Evolutionary conservation across 2,329 filamentous ascomycete species (phyloP).

Genomic region (Sporothrix schenckii): DNA sequence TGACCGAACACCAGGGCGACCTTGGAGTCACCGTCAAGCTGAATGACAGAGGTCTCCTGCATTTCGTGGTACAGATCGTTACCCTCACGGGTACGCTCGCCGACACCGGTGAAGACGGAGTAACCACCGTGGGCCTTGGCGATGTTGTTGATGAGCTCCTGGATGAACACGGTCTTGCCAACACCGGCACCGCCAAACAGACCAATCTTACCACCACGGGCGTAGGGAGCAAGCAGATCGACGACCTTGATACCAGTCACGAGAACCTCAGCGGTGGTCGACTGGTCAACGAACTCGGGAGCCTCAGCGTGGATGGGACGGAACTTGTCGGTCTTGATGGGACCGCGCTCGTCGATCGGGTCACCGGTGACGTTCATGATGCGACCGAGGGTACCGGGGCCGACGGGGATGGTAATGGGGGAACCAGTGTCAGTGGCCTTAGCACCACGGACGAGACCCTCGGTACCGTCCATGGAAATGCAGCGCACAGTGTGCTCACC

Average conservation of each 20-base stretch:
- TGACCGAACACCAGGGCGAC: constrained; percentile 99
- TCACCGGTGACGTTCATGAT: constrained; percentile 99
- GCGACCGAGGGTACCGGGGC: constrained; percentile 88
- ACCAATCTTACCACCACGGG: constrained; percentile 99
- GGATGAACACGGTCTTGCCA: constrained; percentile 99
- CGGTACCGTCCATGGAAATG: constrained; percentile 99
- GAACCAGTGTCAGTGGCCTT: constrained; percentile 84
- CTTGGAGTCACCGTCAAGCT: constrained; percentile 99
- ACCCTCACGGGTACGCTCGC: constrained; percentile 99
- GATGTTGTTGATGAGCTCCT: constrained; percentile 99
- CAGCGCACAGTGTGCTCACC: constrained; percentile 98
- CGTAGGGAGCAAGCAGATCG: constrained; percentile 97
- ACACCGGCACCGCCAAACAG: constrained; percentile 99
- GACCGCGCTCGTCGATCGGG: constrained; percentile 98
- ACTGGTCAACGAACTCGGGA: constrained; percentile 91
- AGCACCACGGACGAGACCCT: constrained; percentile 96
- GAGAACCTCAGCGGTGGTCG: constrained; percentile 92
- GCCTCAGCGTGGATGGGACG: constrained; percentile 93
- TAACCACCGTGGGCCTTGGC: constrained; percentile 99
- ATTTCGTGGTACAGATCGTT: constrained; percentile 99
- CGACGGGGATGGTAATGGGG: constrained; percentile 96
- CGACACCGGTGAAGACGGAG: constrained; percentile 99
- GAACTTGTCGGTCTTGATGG: constrained; percentile 89
- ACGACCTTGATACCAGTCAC: constrained; percentile 99
- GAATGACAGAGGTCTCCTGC: constrained; percentile 99